Base-by-base conservation (phyloP, 805 yeast genomes). In the Cyberlindnera maclurae region DNA sequence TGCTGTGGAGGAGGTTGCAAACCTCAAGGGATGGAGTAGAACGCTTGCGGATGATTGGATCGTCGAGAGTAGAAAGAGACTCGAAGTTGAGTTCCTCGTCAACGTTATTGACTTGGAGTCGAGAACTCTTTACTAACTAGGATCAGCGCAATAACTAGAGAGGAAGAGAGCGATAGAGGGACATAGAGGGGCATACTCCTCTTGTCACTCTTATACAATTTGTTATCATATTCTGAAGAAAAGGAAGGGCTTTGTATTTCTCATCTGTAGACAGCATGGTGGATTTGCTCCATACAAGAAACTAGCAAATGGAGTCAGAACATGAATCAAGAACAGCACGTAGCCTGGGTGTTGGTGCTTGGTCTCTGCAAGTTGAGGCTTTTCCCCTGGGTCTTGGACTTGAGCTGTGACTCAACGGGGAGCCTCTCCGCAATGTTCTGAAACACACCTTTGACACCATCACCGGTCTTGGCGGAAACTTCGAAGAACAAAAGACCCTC, bases 21-120 rank as follows among this genome's bases (percentile, higher is more conserved):
- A 77, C 47, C 72, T 93, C 63, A 83, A 85, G 63, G 97, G 97
- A 30, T 86, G 96, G 96, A 76, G 93, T 28, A 80, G 94, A 71
- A 75, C 75, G 57, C 71, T 93, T 51, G 93, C 97, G 29, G 77
- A 78, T 51, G 96, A 87, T 59, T 93, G 97, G 97, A 76, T 93
- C 26, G 67, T 68, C 24, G 95, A 87, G 60, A 87, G 93, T 34
- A 79, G 97, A 70, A 82, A 79, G 67, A 82, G 94, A 59, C 67
- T 88, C 47, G 97, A 90, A 66, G 75, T 85, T 28, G 90, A 88
- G 65, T 80, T 88, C 54, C 68, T 90, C 58, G 70, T 86, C 43
- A 77, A 73, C 41, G 62, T 82, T 49, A 67, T 84, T 45, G 86
- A 81, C 44, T 62, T 79, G 37, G 93, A 82, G 60, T 58, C 81